Conservation (phyloP, 306 rosid genomes). For the Pueraria montana region DNA sequence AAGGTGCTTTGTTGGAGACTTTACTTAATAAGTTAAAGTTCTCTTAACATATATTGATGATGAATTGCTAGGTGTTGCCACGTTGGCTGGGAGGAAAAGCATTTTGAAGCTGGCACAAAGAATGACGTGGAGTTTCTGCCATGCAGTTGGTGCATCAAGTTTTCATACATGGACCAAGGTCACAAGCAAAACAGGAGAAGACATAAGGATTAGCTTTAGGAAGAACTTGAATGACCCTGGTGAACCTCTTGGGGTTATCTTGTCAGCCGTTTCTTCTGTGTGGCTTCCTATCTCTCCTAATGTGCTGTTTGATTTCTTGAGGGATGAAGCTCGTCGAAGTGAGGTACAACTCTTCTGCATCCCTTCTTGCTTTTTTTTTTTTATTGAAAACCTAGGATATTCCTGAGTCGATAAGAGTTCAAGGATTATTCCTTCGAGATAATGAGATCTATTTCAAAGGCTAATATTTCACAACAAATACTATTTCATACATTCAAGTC, state of each 20-base stretch:
- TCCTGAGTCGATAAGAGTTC: background rate
- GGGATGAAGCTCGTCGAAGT: slow-evolving; percentile 76
- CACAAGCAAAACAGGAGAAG: slow-evolving; percentile 86
- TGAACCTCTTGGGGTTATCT: slow-evolving; percentile 87
- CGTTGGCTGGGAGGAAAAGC: slow-evolving; percentile 87
- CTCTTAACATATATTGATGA: background rate
- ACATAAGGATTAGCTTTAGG: slow-evolving; percentile 82
- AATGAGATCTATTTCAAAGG: background rate
- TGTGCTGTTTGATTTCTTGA: slow-evolving; percentile 74
- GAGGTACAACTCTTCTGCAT: slow-evolving; percentile 62
- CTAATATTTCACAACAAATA: background rate
- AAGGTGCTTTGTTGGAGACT: background rate
- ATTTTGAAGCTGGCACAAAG: slow-evolving; percentile 78
- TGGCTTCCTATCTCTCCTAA: slow-evolving; percentile 87
- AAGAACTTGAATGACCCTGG: slow-evolving; percentile 96
- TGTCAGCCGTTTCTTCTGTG: slow-evolving; percentile 90
- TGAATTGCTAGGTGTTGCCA: slow-evolving; percentile 63
- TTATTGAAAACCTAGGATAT: background rate
- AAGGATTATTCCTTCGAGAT: background rate
- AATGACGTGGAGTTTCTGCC: slow-evolving; percentile 72
- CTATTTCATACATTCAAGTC: background rate
- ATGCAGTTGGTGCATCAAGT: slow-evolving; percentile 80
- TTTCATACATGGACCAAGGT: slow-evolving; percentile 67
- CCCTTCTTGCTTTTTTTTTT: background rate
- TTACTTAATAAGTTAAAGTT: background rate